Evolutionary conservation across 202 grass and related monocot genomes (phyloP).

Genomic region (Setaria italica): DNA sequence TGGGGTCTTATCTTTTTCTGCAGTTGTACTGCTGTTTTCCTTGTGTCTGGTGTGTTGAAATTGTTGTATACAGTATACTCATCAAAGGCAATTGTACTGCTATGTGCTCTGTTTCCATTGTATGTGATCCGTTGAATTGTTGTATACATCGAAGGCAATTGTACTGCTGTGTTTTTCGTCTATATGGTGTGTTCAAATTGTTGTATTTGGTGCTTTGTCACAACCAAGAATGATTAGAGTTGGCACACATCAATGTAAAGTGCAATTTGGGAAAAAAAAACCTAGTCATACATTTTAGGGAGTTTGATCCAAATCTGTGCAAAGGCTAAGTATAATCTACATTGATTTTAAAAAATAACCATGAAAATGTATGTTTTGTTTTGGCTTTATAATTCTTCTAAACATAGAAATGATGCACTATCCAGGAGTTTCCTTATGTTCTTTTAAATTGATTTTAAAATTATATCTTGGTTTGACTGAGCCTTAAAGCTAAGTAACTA

Average conservation of each 20-base stretch:
- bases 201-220: background rate
- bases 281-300: background rate
- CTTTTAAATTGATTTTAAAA: too few species aligned
- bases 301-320: background rate
- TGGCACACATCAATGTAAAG: background rate
- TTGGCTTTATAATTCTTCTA: background rate
- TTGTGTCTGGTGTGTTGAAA: slow-evolving; percentile 14
- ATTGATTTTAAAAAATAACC: background rate
- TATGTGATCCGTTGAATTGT: background rate
- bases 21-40: background rate
- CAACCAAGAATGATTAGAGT: background rate
- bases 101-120: background rate
- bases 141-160: background rate
- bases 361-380: background rate
- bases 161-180: background rate
- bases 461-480: too few species aligned
- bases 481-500: too few species aligned
- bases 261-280: background rate
- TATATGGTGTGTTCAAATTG: slow-evolving; percentile 26
- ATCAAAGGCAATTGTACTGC: too few species aligned
- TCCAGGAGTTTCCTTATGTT: background rate
- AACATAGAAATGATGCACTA: background rate
- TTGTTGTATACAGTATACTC: background rate
- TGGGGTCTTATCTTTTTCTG: slow-evolving; percentile 13
- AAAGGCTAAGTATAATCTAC: slow-evolving; percentile 1